These are phyloP conservation scores for Kwoniella dendrophila DNA, from an alignment of 768 basidiomycete genomes.

Conservation along the genomic window DNA sequence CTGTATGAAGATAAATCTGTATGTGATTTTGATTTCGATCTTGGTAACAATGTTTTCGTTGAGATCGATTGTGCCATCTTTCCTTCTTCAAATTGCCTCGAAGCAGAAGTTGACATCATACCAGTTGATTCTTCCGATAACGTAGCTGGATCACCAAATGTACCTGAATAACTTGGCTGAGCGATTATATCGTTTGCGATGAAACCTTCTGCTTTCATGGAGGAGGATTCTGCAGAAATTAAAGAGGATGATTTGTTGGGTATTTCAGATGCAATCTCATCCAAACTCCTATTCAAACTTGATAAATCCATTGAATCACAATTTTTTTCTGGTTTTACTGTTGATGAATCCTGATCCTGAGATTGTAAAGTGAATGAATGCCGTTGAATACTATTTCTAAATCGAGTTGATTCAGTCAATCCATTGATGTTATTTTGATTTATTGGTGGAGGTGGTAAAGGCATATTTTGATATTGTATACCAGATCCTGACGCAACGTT, in stretches of 20 bases:
- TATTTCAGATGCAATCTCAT: not conserved
- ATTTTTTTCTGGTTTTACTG: too few species aligned
- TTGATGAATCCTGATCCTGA: too few species aligned
- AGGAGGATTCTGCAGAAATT: too few species aligned
- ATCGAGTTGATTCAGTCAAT: too few species aligned
- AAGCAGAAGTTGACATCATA: not conserved
- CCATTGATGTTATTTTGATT: too few species aligned
- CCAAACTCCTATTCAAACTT: not conserved
- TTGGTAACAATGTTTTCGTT: constrained; percentile 13
- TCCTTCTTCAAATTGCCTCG: too few species aligned
- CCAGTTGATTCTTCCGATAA: not conserved
- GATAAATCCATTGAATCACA: not conserved
- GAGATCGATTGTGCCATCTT: too few species aligned
- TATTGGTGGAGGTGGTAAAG: not conserved
- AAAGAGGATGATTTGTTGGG: not conserved
- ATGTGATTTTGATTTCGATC: constrained; percentile 28
- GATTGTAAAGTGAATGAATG: too few species aligned
- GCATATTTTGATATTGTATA: constrained; percentile 7
- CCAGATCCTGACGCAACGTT: too few species aligned
- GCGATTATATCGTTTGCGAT: not conserved
- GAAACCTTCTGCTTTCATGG: not conserved
- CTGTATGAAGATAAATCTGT: constrained; percentile 24
- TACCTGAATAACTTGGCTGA: constrained; percentile 4
- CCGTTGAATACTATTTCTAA: too few species aligned
- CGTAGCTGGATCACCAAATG: constrained; percentile 8